A percentile compares a stretch with the other conserved stretches of the same genome.
Conservation (phyloP, 23 red algal genomes). For the Gracilariopsis chorda region DNA sequence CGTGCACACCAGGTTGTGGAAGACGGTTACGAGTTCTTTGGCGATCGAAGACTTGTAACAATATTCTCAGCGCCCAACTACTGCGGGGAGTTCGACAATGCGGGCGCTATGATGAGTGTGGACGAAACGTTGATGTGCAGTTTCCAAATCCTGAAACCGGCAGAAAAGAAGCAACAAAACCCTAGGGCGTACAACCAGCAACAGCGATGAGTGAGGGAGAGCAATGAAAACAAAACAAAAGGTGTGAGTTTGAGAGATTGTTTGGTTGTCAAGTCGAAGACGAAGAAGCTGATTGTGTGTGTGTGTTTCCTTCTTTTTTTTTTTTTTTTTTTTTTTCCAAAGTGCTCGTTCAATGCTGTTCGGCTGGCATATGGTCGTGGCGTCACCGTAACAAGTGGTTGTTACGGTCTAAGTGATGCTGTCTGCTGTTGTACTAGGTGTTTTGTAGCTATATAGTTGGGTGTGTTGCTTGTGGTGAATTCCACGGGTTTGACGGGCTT, state of each 20-base stretch:
- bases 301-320: too few species aligned
- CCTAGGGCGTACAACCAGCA: conserved; percentile 47
- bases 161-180: conserved; percentile 78
- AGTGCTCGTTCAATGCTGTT: conserved; percentile 18
- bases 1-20: conserved; percentile 99
- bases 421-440: conserved; percentile 24
- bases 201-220: conserved; percentile 20
- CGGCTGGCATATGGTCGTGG: background rate
- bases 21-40: conserved; percentile 98
- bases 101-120: conserved; percentile 99
- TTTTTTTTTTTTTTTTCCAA: conserved; percentile 10
- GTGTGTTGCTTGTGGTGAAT: too few species aligned
- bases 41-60: conserved; percentile 93
- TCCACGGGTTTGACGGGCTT: too few species aligned
- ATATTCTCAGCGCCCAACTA: conserved; percentile 99
- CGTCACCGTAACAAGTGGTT: conserved; percentile 1
- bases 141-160: conserved; percentile 95
- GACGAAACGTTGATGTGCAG: conserved; percentile 99
- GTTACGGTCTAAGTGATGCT: background rate
- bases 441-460: conserved; percentile 5
- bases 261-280: background rate
- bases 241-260: conserved; percentile 12
- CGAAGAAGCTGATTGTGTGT: too few species aligned
- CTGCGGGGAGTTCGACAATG: conserved; percentile 99
- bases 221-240: background rate